Evolutionary conservation across 306 rosid genomes (phyloP), one percentile per base, ranked within the genome.

Genomic region (Sechiopsis laciniata): DNA sequence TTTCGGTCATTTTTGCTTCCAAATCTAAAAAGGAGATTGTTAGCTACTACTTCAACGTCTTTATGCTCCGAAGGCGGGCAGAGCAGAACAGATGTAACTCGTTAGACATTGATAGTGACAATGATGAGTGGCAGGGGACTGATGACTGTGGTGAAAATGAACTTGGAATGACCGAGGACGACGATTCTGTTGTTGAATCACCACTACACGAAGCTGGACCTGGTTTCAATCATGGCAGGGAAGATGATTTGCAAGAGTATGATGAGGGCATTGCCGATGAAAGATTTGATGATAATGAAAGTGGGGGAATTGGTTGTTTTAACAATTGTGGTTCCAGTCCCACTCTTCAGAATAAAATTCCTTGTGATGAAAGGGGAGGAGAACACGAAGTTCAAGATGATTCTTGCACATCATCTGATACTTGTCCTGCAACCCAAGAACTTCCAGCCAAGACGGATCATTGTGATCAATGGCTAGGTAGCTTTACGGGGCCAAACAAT

Each of bases 11-110:
- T 72, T 88, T 93, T 63, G 87, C 96, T 65, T 87, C 84, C 19
- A 86, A 83, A 75, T 84, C 83, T 63, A 93, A 85, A 80, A 87
- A 8, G 86, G 97, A 88, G 77, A 84, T 90, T 50, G 98, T 93
- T 50, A 88, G 96, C 78, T 93, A 90, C 81, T 93, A 93, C 79
- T 93, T 90, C 65, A 93, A 93, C 46, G 98, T 90, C 45, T 90
- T 93, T 77, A 88, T 93, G 91, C 89, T 93, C 75, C 81, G 82
- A 65, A 90, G 62, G 76, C 80, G 98, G 67, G 89, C 93, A 16
- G 87, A 86, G 80, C 98, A 93, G 85, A 93, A 90, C 82, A 81
- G 97, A 78, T 80, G 69, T 19, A 82, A 78, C 40, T 81, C 77
- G 2, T 63, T 81, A 77, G 72, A 62, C 72, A 66, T 88, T 19